phyloP scores from a whole-genome alignment of 2,329 filamentous ascomycete species.

The Ophiostoma montium region DNA sequence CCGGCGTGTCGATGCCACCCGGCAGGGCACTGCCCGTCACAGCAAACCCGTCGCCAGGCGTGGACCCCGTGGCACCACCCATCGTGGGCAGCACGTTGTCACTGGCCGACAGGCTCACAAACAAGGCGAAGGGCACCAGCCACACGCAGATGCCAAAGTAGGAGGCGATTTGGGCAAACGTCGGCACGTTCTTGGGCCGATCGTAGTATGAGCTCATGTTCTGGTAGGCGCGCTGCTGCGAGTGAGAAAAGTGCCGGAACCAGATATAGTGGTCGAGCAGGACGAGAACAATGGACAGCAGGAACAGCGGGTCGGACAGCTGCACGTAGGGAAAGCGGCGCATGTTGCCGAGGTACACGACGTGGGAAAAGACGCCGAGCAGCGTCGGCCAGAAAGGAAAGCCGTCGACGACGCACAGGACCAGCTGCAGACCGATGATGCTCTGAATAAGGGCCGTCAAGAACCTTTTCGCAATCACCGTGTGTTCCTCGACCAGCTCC shows the following conservation, averaged over 20 bases:
- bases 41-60: background rate
- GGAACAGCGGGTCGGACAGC: conserved; percentile 73
- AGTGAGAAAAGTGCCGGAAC: conserved; percentile 79
- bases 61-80: conserved; percentile 35
- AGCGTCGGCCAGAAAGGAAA: conserved; percentile 64
- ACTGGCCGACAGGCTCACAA: conserved; percentile 83
- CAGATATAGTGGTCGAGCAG: conserved; percentile 86
- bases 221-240: conserved; percentile 42
- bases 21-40: conserved; percentile 31
- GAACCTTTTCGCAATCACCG: conserved; percentile 79
- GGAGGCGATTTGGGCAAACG: conserved; percentile 85
- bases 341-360: conserved; percentile 82
- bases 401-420: conserved; percentile 69
- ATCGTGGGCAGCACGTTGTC: conserved; percentile 93
- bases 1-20: conserved; percentile 31
- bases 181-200: conserved; percentile 48
- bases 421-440: conserved; percentile 58
- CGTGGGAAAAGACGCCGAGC: conserved; percentile 66
- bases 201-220: conserved; percentile 49
- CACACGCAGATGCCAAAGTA: conserved; percentile 96
- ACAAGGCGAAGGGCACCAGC: conserved; percentile 89
- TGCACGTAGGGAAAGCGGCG: conserved; percentile 62
- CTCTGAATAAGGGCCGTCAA: conserved; percentile 73
- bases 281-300: conserved; percentile 73
- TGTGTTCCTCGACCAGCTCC: conserved; percentile 95